Evolutionary conservation across 2,329 filamentous ascomycete species (phyloP).

Genomic region (Emergomyces orientalis): DNA sequence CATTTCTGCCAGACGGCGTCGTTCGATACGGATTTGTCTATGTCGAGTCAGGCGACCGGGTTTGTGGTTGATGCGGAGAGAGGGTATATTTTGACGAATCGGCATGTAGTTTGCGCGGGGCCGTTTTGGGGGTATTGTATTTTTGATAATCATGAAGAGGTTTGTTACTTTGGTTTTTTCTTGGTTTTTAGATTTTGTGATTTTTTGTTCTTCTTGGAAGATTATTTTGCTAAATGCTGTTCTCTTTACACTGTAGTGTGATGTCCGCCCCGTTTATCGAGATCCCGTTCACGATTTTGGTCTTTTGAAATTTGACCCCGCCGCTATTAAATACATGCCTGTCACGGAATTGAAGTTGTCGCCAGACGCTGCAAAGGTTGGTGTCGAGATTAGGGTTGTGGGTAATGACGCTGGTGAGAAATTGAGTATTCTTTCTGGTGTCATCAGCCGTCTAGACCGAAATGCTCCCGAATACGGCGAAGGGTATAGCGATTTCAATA

Average conservation of each 20-base stretch:
- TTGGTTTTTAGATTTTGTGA: not conserved
- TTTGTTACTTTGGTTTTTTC: slow-evolving; percentile 22
- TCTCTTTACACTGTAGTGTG: slow-evolving; percentile 52
- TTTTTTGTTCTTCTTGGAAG: not conserved
- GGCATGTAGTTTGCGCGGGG: slow-evolving; percentile 88
- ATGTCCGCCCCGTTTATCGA: slow-evolving; percentile 92
- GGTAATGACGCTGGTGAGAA: slow-evolving; percentile 99
- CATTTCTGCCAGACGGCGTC: slow-evolving; percentile 97
- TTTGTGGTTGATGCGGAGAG: slow-evolving; percentile 94
- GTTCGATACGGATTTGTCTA: slow-evolving; percentile 91
- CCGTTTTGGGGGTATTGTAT: slow-evolving; percentile 98
- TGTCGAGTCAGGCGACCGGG: slow-evolving; percentile 91
- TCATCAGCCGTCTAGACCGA: slow-evolving; percentile 89
- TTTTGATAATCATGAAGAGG: slow-evolving; percentile 94
- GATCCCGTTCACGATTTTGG: slow-evolving; percentile 98
- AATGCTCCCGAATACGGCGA: slow-evolving; percentile 98
- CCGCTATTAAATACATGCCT: slow-evolving; percentile 94
- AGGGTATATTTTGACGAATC: slow-evolving; percentile 80
- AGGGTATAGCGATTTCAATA: slow-evolving; percentile 95
- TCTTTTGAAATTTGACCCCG: slow-evolving; percentile 90
- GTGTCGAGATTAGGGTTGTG: slow-evolving; percentile 89
- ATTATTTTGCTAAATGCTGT: slow-evolving; percentile 1
- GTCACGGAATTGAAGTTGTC: slow-evolving; percentile 69
- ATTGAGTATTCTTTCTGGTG: slow-evolving; percentile 91
- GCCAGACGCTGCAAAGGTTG: slow-evolving; percentile 78